These are phyloP conservation scores for Microbotryum violaceum DNA, from an alignment of 1,284 basidiomycete species.

Conservation along the genomic window DNA sequence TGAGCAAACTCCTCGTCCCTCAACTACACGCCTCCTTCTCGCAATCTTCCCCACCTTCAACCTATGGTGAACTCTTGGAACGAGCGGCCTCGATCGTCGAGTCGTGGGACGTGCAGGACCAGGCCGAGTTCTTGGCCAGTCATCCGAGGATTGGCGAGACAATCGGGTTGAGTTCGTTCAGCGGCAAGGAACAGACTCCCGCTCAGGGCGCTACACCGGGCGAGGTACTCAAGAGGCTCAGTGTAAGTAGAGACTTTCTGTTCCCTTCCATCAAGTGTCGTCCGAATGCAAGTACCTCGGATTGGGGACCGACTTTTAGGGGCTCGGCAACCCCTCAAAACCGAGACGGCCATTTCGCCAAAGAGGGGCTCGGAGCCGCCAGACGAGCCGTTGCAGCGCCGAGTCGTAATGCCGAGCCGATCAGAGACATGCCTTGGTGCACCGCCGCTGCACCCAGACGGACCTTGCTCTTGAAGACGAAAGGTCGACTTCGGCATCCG, in stretches of 20 bases:
- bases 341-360: too few species aligned
- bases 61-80: slow-evolving; percentile 59
- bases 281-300: too few species aligned
- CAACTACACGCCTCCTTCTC: slow-evolving; percentile 42
- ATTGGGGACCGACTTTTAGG: too few species aligned
- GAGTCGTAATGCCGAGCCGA: too few species aligned
- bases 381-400: too few species aligned
- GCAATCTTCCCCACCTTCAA: slow-evolving; percentile 19
- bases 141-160: slow-evolving; percentile 84
- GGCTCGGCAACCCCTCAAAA: too few species aligned
- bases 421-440: too few species aligned
- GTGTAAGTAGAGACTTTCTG: slow-evolving; percentile 17
- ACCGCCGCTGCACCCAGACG: too few species aligned
- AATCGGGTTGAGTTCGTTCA: slow-evolving; percentile 58
- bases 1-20: slow-evolving; percentile 54
- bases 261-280: too few species aligned
- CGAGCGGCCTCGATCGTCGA: slow-evolving; percentile 50
- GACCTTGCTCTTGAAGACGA: not conserved
- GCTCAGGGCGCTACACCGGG: slow-evolving; percentile 26
- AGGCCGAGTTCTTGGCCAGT: slow-evolving; percentile 64
- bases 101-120: slow-evolving; percentile 53
- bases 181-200: slow-evolving; percentile 67
- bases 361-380: too few species aligned
- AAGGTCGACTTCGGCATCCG: not conserved
- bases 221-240: slow-evolving; percentile 31